Conservation (phyloP, 305 asterid species). For the Fraxinus ornus region DNA sequence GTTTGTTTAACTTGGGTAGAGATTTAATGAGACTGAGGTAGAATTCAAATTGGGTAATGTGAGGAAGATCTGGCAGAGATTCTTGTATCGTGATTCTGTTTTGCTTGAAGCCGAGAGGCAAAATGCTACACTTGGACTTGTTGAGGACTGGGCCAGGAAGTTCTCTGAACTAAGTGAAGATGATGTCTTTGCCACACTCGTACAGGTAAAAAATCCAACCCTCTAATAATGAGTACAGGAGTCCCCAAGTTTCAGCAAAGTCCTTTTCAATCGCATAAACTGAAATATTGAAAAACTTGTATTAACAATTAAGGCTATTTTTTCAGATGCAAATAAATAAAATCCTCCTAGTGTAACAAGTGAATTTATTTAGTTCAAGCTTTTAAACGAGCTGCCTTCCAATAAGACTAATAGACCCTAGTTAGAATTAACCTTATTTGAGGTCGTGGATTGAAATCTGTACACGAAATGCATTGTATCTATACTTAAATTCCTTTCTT, state of each 20-base stretch:
- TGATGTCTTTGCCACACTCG: constrained; percentile 69
- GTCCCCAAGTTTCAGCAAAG: not conserved
- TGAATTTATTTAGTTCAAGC: not conserved
- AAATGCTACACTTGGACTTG: constrained; percentile 44
- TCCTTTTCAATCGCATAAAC: not conserved
- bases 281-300: not conserved
- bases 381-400: not conserved
- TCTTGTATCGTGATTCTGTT: constrained; percentile 74
- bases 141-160: constrained; percentile 64
- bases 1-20: constrained; percentile 35
- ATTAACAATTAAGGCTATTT: not conserved
- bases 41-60: constrained; percentile 71
- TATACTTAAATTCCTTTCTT: not conserved
- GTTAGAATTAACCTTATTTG: not conserved
- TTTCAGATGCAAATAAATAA: not conserved
- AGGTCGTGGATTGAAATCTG: not conserved
- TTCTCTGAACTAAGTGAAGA: constrained; percentile 63
- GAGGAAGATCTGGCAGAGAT: constrained; percentile 88
- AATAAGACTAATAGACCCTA: not conserved
- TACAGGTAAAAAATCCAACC: constrained; percentile 55
- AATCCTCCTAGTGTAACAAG: not conserved
- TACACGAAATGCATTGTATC: not conserved
- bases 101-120: constrained; percentile 92
- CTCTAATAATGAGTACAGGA: not conserved
- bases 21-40: constrained; percentile 69